Evolutionary conservation across 2,329 filamentous ascomycete genomes (phyloP).

Genomic region (Dryadomyces quercivorus): DNA sequence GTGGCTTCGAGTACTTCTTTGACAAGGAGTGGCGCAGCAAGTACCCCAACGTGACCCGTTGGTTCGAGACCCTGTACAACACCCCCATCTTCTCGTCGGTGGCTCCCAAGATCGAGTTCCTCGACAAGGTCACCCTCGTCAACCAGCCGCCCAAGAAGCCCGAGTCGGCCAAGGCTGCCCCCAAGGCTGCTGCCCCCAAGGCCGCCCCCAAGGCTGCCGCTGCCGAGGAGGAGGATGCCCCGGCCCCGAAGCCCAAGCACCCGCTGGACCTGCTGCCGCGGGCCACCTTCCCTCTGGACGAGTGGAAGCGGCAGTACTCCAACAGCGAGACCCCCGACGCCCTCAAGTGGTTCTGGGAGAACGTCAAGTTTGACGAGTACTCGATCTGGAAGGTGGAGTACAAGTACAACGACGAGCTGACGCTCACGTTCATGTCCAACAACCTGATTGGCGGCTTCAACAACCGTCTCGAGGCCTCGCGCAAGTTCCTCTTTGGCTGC

Average conservation of each 20-base stretch:
- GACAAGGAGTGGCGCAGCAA: slow-evolving; percentile 77
- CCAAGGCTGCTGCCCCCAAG: slow-evolving; percentile 30
- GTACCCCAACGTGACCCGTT: slow-evolving; percentile 80
- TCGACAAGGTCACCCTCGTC: slow-evolving; percentile 67
- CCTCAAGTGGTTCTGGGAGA: slow-evolving; percentile 97
- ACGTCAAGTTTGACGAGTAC: slow-evolving; percentile 88
- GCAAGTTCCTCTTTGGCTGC: slow-evolving; percentile 94
- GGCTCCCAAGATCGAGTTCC: slow-evolving; percentile 60
- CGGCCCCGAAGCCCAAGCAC: slow-evolving; percentile 83
- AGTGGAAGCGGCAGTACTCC: slow-evolving; percentile 98
- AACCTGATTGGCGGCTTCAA: slow-evolving; percentile 99
- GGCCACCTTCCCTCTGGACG: slow-evolving; percentile 74
- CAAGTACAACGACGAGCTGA: slow-evolving; percentile 99
- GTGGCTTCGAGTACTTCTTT: slow-evolving; percentile 89
- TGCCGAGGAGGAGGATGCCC: slow-evolving; percentile 36
- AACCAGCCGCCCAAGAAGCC: slow-evolving; percentile 63
- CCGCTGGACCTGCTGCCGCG: slow-evolving; percentile 75
- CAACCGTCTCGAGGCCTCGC: slow-evolving; percentile 87
- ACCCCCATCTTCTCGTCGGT: slow-evolving; percentile 83
- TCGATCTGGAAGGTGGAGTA: slow-evolving; percentile 90
- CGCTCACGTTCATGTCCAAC: slow-evolving; percentile 95
- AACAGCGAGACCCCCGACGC: slow-evolving; percentile 81
- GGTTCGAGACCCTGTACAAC: slow-evolving; percentile 90
- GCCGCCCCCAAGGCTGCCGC: slow-evolving; percentile 22
- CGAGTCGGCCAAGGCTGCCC: slow-evolving; percentile 25